Evolutionary conservation across 2,329 filamentous ascomycete species (phyloP), one percentile per base, ranked within the genome.

Genomic region (Penicillium sp.): DNA sequence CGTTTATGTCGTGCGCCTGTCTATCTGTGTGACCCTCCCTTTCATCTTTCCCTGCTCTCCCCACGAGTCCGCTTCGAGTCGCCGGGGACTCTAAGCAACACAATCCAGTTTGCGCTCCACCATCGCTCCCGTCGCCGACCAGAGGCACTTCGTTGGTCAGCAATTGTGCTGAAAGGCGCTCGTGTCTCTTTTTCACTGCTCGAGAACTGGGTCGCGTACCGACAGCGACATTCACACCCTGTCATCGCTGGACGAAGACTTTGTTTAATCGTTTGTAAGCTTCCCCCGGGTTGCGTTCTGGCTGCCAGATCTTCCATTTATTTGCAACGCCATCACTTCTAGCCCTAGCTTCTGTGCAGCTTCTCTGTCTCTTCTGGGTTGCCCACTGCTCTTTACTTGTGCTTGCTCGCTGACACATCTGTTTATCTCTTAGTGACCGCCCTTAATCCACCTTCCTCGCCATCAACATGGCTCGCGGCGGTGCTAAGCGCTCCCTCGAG

Each of bases 401-500:
- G 25, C 40, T 30, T 48, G 26, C 46, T 56, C 51, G 48, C 59
- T 66, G 52, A 66, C 57, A 58, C 52, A 33, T 48, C 37, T 37
- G 49, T 26, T 42, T n/a, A 22, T 8, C 49, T 49, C 53, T 38
- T 22, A 62, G 57, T 60, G 55, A 56, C 60, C 40, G 37, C 51
- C 52, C 49, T 30, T 42, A 52, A 53, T 28, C 51, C 52, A 49
- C 8, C 56, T 60, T 16, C 62, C 54, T 51, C 70, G 69, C 42
- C 59, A 77, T 78, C 26, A 45, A 16, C 28, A 56, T 56, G 53
- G 26, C 53, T 76, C 67, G 72, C 60, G 71, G 70, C 58, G 43
- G 42, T 52, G 57, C 68, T 43, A 81, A 81, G 68, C 77, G 79
- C 57, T 72, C 76, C 37, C 65, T 80, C 48, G 79, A 79, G 67